These are phyloP conservation scores for Danielia reshetovae DNA, from an alignment of 805 yeast genomes.

Conservation along the genomic window DNA sequence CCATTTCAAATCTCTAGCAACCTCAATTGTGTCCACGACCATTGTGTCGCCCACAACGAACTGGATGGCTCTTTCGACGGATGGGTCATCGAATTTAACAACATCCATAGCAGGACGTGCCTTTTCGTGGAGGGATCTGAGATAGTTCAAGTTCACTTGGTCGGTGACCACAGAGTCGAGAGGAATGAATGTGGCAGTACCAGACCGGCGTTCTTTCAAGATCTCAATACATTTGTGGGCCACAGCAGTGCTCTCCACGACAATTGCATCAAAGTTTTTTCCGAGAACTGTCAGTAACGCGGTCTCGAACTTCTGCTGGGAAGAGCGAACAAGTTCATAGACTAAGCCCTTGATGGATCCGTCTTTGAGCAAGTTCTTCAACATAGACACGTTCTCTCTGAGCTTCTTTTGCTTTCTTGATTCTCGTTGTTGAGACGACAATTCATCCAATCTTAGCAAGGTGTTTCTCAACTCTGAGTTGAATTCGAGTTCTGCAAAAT, in stretches of 20 bases:
- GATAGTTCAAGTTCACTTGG: slow-evolving; percentile 46
- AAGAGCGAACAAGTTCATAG: slow-evolving; percentile 74
- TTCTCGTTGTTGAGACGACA: slow-evolving; percentile 74
- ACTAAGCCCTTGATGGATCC: slow-evolving; percentile 78
- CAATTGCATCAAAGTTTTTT: slow-evolving; percentile 70
- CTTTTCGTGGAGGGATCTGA: slow-evolving; percentile 49
- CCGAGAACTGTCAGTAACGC: slow-evolving; percentile 82
- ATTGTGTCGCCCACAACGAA: slow-evolving; percentile 78
- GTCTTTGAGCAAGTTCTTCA: slow-evolving; percentile 69
- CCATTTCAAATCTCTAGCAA: slow-evolving; percentile 77
- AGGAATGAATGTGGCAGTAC: slow-evolving; percentile 85
- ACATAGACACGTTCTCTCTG: slow-evolving; percentile 66
- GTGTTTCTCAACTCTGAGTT: slow-evolving; percentile 61
- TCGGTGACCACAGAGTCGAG: slow-evolving; percentile 64
- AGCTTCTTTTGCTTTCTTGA: slow-evolving; percentile 63
- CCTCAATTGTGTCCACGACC: slow-evolving; percentile 64
- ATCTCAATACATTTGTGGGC: slow-evolving; percentile 77
- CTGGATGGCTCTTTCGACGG: slow-evolving; percentile 70
- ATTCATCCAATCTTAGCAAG: slow-evolving; percentile 59
- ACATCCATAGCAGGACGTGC: slow-evolving; percentile 74
- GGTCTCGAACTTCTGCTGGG: slow-evolving; percentile 62
- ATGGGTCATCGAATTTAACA: slow-evolving; percentile 59
- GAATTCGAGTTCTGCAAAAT: slow-evolving; percentile 53
- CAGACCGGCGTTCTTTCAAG: slow-evolving; percentile 79
- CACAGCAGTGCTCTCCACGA: slow-evolving; percentile 68